phyloP scores from a whole-genome alignment of 2,329 filamentous ascomycete genomes.

The Dactylonectria estremocensis region DNA sequence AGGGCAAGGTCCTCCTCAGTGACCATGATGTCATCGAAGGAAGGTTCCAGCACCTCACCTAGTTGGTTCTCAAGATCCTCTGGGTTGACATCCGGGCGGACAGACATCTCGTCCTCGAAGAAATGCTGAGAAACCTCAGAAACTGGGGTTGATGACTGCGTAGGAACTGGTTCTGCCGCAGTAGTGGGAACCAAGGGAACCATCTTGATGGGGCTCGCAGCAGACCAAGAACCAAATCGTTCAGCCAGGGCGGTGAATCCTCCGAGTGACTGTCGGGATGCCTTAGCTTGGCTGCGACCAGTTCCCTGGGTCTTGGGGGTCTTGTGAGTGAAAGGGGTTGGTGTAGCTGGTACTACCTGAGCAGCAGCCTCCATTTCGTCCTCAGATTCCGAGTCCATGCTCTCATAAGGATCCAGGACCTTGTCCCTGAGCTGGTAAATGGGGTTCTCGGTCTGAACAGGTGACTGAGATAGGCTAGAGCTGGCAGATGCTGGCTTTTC shows the following conservation, averaged over 20 bases:
- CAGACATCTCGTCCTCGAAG: slow-evolving; percentile 74
- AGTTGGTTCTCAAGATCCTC: slow-evolving; percentile 32
- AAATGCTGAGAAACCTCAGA: slow-evolving; percentile 60
- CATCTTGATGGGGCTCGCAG: slow-evolving; percentile 65
- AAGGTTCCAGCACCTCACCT: slow-evolving; percentile 47
- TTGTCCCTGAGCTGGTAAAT: slow-evolving; percentile 62
- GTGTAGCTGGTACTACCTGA: slow-evolving; percentile 58
- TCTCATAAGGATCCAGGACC: slow-evolving; percentile 61
- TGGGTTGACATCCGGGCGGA: slow-evolving; percentile 49
- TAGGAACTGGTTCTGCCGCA: slow-evolving; percentile 43
- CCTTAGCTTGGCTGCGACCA: slow-evolving; percentile 27
- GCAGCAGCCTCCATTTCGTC: slow-evolving; percentile 60
- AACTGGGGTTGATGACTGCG: slow-evolving; percentile 8
- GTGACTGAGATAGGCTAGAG: slow-evolving; percentile 32
- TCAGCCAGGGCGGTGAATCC: slow-evolving; percentile 77
- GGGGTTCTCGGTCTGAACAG: slow-evolving; percentile 39
- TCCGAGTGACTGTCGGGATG: slow-evolving; percentile 51
- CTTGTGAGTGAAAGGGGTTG: slow-evolving; percentile 53
- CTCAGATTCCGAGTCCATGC: slow-evolving; percentile 68
- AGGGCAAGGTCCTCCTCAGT: slow-evolving; percentile 72
- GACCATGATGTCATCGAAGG: slow-evolving; percentile 63
- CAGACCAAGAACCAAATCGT: slow-evolving; percentile 74
- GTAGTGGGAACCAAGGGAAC: slow-evolving; percentile 43
- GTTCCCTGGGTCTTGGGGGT: slow-evolving; percentile 39
- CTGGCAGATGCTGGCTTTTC: slow-evolving; percentile 23